Percentiles rank a stretch among this genome's conserved stretches.
Conservation (phyloP, 129 eudicot species). For the Escallonia rubra region DNA sequence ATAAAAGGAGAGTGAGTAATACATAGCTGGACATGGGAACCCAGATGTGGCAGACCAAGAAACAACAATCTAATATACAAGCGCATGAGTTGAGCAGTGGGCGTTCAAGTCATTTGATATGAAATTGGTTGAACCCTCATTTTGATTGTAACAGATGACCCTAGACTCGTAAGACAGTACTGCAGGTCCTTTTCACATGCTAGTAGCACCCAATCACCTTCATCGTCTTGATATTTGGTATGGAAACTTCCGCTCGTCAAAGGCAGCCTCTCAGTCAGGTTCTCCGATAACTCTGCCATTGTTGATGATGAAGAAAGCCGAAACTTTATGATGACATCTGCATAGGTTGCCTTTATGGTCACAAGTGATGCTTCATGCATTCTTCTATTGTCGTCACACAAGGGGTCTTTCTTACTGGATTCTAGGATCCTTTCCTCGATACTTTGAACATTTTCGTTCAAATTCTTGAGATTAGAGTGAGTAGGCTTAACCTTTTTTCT, state of each 20-base stretch:
- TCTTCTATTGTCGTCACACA: not conserved
- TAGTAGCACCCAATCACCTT: constrained; percentile 21
- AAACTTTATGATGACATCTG: constrained; percentile 23
- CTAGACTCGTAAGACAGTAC: not conserved
- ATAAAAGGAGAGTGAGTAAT: no score
- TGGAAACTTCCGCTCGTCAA: constrained; percentile 14
- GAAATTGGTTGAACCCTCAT: no score
- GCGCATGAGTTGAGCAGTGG: no score
- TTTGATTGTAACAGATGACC: no score
- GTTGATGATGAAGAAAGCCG: constrained; percentile 9
- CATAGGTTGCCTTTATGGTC: constrained; percentile 27
- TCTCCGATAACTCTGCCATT: constrained; percentile 9
- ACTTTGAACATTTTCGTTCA: not conserved
- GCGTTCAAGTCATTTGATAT: no score
- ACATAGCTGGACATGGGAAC: no score
- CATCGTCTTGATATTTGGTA: constrained; percentile 31
- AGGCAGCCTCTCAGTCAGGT: constrained; percentile 18
- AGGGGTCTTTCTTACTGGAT: not conserved
- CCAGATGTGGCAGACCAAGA: no score
- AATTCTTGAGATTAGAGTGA: no score
- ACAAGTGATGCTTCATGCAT: constrained; percentile 1
- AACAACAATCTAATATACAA: no score
- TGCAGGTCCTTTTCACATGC: constrained; percentile 24
- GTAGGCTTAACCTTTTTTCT: no score
- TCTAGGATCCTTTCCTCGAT: not conserved